Conservation (phyloP, 73 alveolate species). For the Symbiodinium natans region DNA sequence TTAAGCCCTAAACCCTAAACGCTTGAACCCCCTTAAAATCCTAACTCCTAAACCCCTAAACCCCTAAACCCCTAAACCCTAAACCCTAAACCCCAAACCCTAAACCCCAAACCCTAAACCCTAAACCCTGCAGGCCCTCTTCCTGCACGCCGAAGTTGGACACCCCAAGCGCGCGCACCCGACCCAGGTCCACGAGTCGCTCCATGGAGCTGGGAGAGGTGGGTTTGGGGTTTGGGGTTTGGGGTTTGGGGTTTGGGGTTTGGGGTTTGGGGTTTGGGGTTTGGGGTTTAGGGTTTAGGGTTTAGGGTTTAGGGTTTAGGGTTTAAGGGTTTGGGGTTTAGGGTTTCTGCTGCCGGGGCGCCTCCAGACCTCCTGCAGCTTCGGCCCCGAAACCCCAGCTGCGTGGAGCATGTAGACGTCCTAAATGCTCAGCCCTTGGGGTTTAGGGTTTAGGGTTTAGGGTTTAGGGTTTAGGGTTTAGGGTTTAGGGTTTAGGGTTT, state of each 20-base stretch:
- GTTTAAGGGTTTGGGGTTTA: no score
- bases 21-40: background rate
- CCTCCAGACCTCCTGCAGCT: conserved; percentile 91
- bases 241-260: background rate
- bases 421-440: background rate
- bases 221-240: background rate
- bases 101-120: background rate
- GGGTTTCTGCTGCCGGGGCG: background rate
- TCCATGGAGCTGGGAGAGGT: conserved; percentile 38
- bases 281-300: background rate
- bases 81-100: conserved; percentile 3
- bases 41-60: background rate
- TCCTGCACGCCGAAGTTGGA: conserved; percentile 83
- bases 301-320: background rate
- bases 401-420: conserved; percentile 92
- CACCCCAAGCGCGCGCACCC: conserved; percentile 83
- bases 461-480: no score
- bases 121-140: background rate
- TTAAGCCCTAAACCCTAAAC: background rate
- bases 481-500: no score
- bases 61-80: background rate
- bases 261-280: background rate
- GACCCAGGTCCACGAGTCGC: conserved; percentile 77
- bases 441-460: no score
- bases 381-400: conserved; percentile 64